Evolutionary conservation across 768 basidiomycete genomes (phyloP).

Genomic region (Mycena albidolilacea): DNA sequence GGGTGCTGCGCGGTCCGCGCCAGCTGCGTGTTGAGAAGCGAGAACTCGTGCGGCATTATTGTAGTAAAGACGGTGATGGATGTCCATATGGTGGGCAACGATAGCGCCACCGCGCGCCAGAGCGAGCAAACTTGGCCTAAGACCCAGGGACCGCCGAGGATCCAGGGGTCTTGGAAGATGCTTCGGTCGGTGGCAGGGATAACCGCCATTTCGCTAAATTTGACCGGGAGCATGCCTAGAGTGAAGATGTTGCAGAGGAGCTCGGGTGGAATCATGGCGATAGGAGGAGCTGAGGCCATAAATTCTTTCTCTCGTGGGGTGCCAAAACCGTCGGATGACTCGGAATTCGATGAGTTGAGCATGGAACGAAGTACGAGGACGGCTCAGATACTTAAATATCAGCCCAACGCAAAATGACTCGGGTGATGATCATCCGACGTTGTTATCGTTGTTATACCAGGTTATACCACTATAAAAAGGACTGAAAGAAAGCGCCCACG

Average conservation of each 20-base stretch:
- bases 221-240: neutral
- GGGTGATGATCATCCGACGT: too few relatives aligned
- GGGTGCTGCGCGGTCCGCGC: neutral
- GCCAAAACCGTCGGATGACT: too few relatives aligned
- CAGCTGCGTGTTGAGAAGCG: neutral
- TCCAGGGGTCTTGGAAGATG: neutral
- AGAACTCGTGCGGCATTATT: neutral
- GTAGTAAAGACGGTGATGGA: neutral
- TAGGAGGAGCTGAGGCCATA: too few relatives aligned
- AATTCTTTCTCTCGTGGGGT: too few relatives aligned
- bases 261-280: neutral
- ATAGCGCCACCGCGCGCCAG: neutral
- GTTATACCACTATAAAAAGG: too few relatives aligned
- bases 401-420: too few relatives aligned
- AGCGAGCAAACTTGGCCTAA: neutral
- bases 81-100: neutral
- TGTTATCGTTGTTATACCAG: too few relatives aligned
- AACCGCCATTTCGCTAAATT: too few relatives aligned
- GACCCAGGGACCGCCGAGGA: neutral
- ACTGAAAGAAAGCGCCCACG: too few relatives aligned
- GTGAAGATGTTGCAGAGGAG: conserved; percentile 1
- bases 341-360: too few relatives aligned
- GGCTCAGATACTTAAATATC: too few relatives aligned
- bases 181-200: neutral
- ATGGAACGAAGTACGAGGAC: too few relatives aligned